Evolutionary conservation across 2,329 filamentous ascomycete genomes (phyloP), one percentile per base, ranked within the genome.

Genomic region (Tolypocladium endophyticum): DNA sequence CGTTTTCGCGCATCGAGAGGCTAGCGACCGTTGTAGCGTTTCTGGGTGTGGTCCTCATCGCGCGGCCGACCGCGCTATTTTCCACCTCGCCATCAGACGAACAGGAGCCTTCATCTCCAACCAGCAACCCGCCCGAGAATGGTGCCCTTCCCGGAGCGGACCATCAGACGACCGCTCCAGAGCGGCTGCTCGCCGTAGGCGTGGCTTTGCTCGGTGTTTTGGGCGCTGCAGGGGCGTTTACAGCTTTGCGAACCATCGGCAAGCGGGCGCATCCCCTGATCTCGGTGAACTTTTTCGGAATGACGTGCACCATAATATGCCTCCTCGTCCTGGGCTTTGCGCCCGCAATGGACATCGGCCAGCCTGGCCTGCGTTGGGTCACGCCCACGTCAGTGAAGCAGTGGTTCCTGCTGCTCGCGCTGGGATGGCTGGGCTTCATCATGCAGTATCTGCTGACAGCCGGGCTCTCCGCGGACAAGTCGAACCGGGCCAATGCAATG

Each of bases 371-470:
- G 65, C 72, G 70, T 28, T 77, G 82, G 64, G 72, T 71, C 1
- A 67, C 78, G 35, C 76, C 78, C 1, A 65, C 71, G 4, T 70
- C 76, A 33, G 16, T 66, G 47, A 74, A 73, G 58, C 77, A 92
- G 69, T 93, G 89, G 87, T 71, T 75, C 0, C 79, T 92, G 45
- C 74, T 96, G 20, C 58, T 86, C 0, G 82, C 87, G 43, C 76
- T 96, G 4, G 90, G 89, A 0, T 68, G 84, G 0, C 87, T 87
- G 64, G 92, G 92, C 0, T 93, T 96, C 69, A 71, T 88, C 28
- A 88, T 93, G 83, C 92, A 96, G 80, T 91, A 91, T 65, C 79
- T 95, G n/a, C 76, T 95, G 23, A 94, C 92, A 1, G 82, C 84
- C 0, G 91, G 90, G 0, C 74, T 97, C 55, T 76, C 87, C 30